phyloP scores from a whole-genome alignment of 2,329 filamentous ascomycete genomes.

The Ceratocystis alfenasii region DNA sequence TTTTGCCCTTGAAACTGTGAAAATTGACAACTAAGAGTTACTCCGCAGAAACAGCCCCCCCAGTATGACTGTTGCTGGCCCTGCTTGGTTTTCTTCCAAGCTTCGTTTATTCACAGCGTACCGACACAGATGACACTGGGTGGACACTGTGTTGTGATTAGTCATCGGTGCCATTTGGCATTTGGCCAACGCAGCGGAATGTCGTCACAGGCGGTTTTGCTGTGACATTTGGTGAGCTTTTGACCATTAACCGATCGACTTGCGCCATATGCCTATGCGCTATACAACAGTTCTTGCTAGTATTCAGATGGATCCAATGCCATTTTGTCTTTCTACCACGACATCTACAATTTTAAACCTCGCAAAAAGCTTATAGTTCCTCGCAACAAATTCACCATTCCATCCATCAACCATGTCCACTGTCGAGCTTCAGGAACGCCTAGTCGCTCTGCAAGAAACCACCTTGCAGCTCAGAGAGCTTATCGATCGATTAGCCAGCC shows the following conservation, averaged over 20 bases:
- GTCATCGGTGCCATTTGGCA: conserved; percentile 5
- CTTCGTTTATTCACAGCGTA: not conserved
- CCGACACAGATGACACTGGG: not conserved
- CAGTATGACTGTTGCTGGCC: no score
- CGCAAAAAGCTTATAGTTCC: not conserved
- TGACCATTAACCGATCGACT: not conserved
- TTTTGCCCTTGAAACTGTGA: no score
- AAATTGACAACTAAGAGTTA: no score
- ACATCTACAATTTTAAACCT: not conserved
- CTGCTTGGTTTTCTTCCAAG: no score
- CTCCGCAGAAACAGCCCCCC: no score
- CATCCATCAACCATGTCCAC: conserved; percentile 38
- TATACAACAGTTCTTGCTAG: not conserved
- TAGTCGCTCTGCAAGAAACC: conserved; percentile 48
- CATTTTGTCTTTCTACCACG: not conserved
- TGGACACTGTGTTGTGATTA: conserved; percentile 11
- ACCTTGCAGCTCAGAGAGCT: conserved; percentile 46
- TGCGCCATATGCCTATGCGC: not conserved
- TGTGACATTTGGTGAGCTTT: not conserved
- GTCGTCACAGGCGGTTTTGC: conserved; percentile 15
- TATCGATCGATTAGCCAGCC: conserved; percentile 46
- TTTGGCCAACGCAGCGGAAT: conserved; percentile 17
- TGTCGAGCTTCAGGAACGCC: conserved; percentile 50
- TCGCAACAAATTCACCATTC: not conserved
- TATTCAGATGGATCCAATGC: not conserved